phyloP scores from a whole-genome alignment of 768 basidiomycete species.

The Russula sp. region DNA sequence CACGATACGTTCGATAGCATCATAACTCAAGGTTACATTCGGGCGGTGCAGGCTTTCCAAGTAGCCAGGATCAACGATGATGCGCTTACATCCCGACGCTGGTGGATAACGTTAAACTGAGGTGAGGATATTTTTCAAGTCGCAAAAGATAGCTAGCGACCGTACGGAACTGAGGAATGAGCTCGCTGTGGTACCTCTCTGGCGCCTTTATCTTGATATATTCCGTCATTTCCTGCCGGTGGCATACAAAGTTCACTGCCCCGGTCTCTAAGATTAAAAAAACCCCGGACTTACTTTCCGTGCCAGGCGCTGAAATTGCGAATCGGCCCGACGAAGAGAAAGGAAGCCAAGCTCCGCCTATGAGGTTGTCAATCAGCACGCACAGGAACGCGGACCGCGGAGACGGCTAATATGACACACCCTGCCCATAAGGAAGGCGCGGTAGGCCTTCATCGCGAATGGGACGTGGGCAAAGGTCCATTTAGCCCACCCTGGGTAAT shows the following conservation, averaged over 20 bases:
- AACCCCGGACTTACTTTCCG: conserved; percentile 2
- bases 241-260: not conserved
- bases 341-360: conserved; percentile 4
- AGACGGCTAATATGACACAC: conserved; percentile 27
- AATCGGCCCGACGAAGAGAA: not conserved
- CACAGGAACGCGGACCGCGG: not conserved
- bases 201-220: conserved; percentile 47
- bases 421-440: conserved; percentile 40
- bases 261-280: not conserved
- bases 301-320: not conserved
- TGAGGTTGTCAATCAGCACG: not conserved
- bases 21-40: conserved; percentile 47
- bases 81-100: conserved; percentile 59
- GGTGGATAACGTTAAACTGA: not conserved
- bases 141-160: not conserved
- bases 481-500: conserved; percentile 39
- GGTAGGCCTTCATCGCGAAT: conserved; percentile 40
- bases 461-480: conserved; percentile 52
- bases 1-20: conserved; percentile 40
- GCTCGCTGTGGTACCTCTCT: conserved; percentile 13
- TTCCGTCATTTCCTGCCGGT: conserved; percentile 32
- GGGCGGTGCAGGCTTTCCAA: conserved; percentile 43
- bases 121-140: not conserved
- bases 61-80: conserved; percentile 55
- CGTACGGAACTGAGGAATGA: conserved; percentile 50